Conservation (phyloP, 306 rosid species). For the Quercus berberidifolia region DNA sequence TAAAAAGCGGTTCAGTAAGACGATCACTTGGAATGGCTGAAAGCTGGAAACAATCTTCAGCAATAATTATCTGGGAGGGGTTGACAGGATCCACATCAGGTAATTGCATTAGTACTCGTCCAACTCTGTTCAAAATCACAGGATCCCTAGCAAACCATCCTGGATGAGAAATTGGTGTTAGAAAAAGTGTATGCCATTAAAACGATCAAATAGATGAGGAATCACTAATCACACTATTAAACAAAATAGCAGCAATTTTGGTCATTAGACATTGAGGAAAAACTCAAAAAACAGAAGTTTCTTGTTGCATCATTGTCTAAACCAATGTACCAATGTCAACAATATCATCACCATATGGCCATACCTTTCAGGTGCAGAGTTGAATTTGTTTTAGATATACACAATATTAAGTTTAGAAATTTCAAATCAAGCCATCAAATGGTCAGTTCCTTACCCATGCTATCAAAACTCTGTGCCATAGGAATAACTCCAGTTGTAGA, state of each 20-base stretch:
- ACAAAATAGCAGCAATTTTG: not conserved
- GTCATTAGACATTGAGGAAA: not conserved
- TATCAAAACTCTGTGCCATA: slow-evolving; percentile 90
- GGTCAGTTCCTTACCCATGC: slow-evolving; percentile 61
- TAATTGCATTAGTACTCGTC: slow-evolving; percentile 53
- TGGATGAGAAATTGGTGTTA: slow-evolving; percentile 41
- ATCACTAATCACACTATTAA: not conserved
- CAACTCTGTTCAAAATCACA: slow-evolving; percentile 55
- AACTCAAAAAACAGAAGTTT: not conserved
- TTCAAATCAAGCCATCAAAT: not conserved
- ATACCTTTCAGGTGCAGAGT: not conserved
- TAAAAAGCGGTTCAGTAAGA: slow-evolving; percentile 29
- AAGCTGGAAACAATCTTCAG: slow-evolving; percentile 84
- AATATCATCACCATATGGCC: not conserved
- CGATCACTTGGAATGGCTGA: slow-evolving; percentile 52
- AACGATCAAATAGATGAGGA: not conserved
- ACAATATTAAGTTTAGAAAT: not conserved
- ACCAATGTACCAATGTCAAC: not conserved
- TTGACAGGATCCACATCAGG: slow-evolving; percentile 35
- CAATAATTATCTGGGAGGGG: slow-evolving; percentile 62
- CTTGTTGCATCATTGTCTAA: not conserved
- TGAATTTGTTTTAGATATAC: not conserved
- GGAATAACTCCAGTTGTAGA: slow-evolving; percentile 71
- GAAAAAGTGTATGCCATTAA: not conserved
- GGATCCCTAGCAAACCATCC: slow-evolving; percentile 98